phyloP scores from a whole-genome alignment of 495 filamentous ascomycete genomes.

The Neurospora tetraspora region DNA sequence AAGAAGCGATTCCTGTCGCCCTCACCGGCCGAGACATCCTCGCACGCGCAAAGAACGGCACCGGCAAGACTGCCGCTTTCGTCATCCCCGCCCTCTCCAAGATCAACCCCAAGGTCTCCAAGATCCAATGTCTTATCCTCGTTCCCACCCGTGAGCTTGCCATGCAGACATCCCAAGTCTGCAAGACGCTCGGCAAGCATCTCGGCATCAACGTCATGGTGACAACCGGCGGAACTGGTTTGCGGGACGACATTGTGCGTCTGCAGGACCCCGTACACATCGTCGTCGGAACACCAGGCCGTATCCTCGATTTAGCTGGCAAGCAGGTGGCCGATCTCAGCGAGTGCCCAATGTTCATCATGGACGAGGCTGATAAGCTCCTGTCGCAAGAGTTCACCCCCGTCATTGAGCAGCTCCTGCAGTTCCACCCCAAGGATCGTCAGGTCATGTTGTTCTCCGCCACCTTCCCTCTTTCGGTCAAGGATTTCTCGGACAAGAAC shows the following conservation, averaged over 20 bases:
- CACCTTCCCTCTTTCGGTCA: constrained; percentile 92
- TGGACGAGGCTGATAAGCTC: constrained; percentile 98
- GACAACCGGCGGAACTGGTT: constrained; percentile 85
- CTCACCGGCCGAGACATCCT: constrained; percentile 92
- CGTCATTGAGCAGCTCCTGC: constrained; percentile 87
- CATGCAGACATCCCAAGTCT: constrained; percentile 98
- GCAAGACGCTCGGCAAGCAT: constrained; percentile 95
- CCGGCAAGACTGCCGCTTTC: constrained; percentile 96
- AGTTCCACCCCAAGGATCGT: constrained; percentile 88
- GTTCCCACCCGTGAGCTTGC: constrained; percentile 95
- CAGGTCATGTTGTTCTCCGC: constrained; percentile 99
- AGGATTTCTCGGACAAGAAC: constrained; percentile 96
- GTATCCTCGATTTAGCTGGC: constrained; percentile 88
- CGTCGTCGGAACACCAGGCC: constrained; percentile 91
- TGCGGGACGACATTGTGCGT: constrained; percentile 96
- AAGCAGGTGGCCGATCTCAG: constrained; percentile 95
- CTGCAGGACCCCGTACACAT: constrained; percentile 91
- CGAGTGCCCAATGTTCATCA: constrained; percentile 93
- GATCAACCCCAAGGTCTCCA: constrained; percentile 90
- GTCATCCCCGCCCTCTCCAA: constrained; percentile 91
- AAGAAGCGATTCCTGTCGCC: constrained; percentile 95
- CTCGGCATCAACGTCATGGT: constrained; percentile 98
- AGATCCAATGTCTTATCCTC: constrained; percentile 90
- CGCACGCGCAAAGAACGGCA: constrained; percentile 95
- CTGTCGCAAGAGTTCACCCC: constrained; percentile 94